phyloP scores from a whole-genome alignment of 2,329 filamentous ascomycete genomes.

The Monilinia vaccinii-corymbosi region DNA sequence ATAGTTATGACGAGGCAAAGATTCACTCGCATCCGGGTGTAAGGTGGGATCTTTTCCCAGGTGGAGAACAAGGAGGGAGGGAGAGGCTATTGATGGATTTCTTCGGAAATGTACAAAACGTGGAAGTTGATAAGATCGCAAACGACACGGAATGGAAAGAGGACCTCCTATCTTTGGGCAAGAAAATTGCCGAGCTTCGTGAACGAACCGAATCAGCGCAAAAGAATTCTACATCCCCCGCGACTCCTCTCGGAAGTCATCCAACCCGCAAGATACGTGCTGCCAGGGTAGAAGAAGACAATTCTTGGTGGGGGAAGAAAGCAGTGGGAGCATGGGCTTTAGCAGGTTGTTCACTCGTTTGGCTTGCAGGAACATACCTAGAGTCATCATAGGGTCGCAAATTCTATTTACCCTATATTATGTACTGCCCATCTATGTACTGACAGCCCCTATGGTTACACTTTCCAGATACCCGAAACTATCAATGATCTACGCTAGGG shows the following conservation, averaged over 20 bases:
- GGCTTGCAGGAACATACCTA: constrained; percentile 48
- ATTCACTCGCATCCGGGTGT: constrained; percentile 91
- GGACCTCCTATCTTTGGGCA: constrained; percentile 69
- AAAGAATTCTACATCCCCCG: constrained; percentile 21
- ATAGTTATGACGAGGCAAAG: constrained; percentile 89
- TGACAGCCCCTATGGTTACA: neutral
- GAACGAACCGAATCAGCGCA: constrained; percentile 28
- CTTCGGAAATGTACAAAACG: constrained; percentile 95
- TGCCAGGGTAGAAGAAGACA: constrained; percentile 54
- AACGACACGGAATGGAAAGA: constrained; percentile 53
- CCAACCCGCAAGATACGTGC: constrained; percentile 34
- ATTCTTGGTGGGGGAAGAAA: constrained; percentile 60
- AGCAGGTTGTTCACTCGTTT: constrained; percentile 51
- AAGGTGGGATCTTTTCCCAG: constrained; percentile 88
- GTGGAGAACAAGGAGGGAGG: constrained; percentile 68
- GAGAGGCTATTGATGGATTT: constrained; percentile 87
- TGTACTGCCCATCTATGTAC: neutral
- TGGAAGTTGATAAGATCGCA: constrained; percentile 60
- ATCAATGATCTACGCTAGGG: neutral
- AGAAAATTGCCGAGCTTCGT: constrained; percentile 49
- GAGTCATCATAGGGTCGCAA: constrained; percentile 16
- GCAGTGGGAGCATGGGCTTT: constrained; percentile 51
- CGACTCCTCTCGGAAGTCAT: constrained; percentile 12
- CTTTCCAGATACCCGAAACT: neutral
- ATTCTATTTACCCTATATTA: neutral